phyloP scores from a whole-genome alignment of 495 filamentous ascomycete species.

The Chaetomium fimeti region DNA sequence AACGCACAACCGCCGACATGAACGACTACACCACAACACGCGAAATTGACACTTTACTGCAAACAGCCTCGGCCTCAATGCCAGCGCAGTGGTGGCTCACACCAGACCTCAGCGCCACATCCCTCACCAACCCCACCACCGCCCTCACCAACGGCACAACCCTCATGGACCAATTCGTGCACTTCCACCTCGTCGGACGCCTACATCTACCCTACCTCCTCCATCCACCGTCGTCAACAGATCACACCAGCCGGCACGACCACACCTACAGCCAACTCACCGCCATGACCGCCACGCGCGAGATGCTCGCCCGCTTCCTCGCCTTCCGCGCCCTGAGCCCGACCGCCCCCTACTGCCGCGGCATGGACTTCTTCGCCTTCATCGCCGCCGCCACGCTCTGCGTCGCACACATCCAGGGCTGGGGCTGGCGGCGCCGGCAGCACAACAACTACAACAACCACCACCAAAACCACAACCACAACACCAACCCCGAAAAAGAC shows the following conservation, averaged over 20 bases:
- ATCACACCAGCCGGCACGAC: neutral
- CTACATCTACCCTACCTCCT: constrained; percentile 43
- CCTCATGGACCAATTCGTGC: constrained; percentile 36
- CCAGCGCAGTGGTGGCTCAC: constrained; percentile 39
- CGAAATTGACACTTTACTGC: constrained; percentile 36
- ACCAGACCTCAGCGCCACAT: constrained; percentile 14
- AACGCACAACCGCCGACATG: constrained; percentile 30
- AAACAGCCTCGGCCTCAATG: constrained; percentile 34
- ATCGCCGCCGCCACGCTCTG: constrained; percentile 38
- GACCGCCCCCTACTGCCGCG: constrained; percentile 36
- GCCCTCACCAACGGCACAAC: constrained; percentile 26
- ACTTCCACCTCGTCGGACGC: constrained; percentile 38
- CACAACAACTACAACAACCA: constrained; percentile 8
- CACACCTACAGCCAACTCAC: constrained; percentile 38
- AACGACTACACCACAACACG: constrained; percentile 24
- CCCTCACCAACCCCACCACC: constrained; percentile 14
- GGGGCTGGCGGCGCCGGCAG: neutral
- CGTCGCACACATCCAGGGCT: constrained; percentile 36
- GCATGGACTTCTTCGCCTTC: constrained; percentile 43
- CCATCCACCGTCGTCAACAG: neutral
- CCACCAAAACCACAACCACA: constrained; percentile 3
- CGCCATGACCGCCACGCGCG: constrained; percentile 40
- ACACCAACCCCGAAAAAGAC: too few relatives aligned
- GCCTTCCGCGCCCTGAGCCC: constrained; percentile 33
- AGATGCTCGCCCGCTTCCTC: constrained; percentile 41